Percentiles rank a stretch among this genome's conserved stretches.
Conservation (phyloP, 1,284 basidiomycete species). For the Pulveroboletus sp. region DNA sequence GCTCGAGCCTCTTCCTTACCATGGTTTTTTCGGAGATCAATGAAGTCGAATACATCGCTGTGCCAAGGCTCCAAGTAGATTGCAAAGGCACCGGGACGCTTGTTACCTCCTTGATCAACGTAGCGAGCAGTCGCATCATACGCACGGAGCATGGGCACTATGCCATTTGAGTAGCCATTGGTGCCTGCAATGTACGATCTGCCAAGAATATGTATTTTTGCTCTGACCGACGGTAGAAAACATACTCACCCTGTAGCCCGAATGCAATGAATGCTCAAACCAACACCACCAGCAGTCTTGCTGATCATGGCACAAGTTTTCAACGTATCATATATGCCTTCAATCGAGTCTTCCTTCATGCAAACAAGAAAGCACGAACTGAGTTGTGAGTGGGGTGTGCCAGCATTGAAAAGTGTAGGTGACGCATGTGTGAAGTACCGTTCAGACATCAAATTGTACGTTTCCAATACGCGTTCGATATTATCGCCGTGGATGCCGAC, state of each 20-base stretch:
- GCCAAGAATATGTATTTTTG: slow-evolving; percentile 5
- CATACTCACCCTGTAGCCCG: slow-evolving; percentile 82
- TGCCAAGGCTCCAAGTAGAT: slow-evolving; percentile 99
- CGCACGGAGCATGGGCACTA: slow-evolving; percentile 98
- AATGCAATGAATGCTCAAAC: slow-evolving; percentile 95
- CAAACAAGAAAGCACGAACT: slow-evolving; percentile 97
- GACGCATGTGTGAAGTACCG: slow-evolving; percentile 98
- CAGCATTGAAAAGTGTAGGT: slow-evolving; percentile 98
- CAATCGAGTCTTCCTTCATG: slow-evolving; percentile 99
- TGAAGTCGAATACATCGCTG: slow-evolving; percentile 95
- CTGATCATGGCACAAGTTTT: slow-evolving; percentile 99
- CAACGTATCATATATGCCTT: slow-evolving; percentile 98
- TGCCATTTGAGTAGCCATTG: slow-evolving; percentile 98
- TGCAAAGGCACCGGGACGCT: slow-evolving; percentile 97
- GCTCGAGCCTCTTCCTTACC: slow-evolving; percentile 98
- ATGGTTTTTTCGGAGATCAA: slow-evolving; percentile 98
- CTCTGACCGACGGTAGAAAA: slow-evolving; percentile 4
- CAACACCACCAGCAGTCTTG: slow-evolving; percentile 98
- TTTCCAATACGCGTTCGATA: slow-evolving; percentile 88
- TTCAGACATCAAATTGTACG: slow-evolving; percentile 94
- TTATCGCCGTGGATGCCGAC: slow-evolving; percentile 95
- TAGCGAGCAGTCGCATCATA: slow-evolving; percentile 99
- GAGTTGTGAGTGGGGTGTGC: slow-evolving; percentile 92
- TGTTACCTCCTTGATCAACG: slow-evolving; percentile 99
- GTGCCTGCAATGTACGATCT: slow-evolving; percentile 91